Evolutionary conservation across 2,329 filamentous ascomycete species (phyloP).

Genomic region (Didymella lethalis): DNA sequence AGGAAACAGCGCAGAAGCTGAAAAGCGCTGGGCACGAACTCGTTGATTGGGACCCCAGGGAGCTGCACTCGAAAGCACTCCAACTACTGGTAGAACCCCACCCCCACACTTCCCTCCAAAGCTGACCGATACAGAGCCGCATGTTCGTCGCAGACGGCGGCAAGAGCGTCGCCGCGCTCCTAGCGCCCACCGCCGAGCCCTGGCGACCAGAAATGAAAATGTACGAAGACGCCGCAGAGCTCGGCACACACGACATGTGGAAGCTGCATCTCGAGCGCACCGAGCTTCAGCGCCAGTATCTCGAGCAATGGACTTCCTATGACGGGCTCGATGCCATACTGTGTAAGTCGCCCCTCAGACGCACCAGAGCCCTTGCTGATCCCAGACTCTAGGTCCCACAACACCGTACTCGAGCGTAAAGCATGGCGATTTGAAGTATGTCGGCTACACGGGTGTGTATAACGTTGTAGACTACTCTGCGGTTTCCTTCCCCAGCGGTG

Average conservation of each 20-base stretch:
- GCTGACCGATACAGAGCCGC: constrained; percentile 35
- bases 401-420: constrained; percentile 56
- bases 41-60: constrained; percentile 63
- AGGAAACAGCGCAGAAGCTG: constrained; percentile 62
- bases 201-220: constrained; percentile 59
- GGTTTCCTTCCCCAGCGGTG: constrained; percentile 55
- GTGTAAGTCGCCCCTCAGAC: constrained; percentile 25
- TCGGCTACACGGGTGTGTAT: constrained; percentile 58
- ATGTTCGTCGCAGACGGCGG: constrained; percentile 63
- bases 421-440: constrained; percentile 55
- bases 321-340: constrained; percentile 57
- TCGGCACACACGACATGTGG: constrained; percentile 58
- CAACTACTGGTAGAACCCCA: constrained; percentile 55
- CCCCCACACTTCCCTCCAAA: neutral
- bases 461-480: constrained; percentile 59
- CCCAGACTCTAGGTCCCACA: constrained; percentile 45
- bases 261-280: constrained; percentile 58
- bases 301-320: constrained; percentile 56
- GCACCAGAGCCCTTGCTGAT: constrained; percentile 13
- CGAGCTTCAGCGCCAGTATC: constrained; percentile 52
- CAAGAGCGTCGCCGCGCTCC: constrained; percentile 54
- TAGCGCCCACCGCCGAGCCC: constrained; percentile 54
- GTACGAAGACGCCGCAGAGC: constrained; percentile 55
- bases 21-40: constrained; percentile 62
- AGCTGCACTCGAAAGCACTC: constrained; percentile 60